Conservation (phyloP, 169 alveolate genomes). For the Eimeria sp. region DNA sequence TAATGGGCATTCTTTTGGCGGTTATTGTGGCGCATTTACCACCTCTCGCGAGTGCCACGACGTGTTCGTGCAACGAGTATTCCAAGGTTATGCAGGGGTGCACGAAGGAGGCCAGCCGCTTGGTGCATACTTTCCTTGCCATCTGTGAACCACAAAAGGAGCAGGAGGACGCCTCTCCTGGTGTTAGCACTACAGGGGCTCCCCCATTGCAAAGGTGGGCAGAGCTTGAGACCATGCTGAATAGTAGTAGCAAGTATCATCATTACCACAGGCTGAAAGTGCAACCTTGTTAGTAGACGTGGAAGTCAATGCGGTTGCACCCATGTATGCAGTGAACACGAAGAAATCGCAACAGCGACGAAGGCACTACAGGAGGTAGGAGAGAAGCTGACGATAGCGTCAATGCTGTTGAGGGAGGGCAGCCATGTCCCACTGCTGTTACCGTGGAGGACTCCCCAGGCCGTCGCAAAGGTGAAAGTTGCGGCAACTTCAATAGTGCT, state of each 20-base stretch:
- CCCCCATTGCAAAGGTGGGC: neutral
- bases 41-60: conserved; percentile 56
- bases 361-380: conserved; percentile 6
- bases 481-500: conserved; percentile 22
- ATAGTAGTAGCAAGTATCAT: neutral
- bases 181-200: neutral
- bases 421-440: conserved; percentile 34
- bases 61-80: conserved; percentile 20
- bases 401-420: conserved; percentile 17
- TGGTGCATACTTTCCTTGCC: conserved; percentile 15
- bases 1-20: conserved; percentile 74
- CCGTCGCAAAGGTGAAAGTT: conserved; percentile 12
- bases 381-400: conserved; percentile 10
- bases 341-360: conserved; percentile 10
- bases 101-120: conserved; percentile 38
- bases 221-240: neutral
- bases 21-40: conserved; percentile 70
- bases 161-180: neutral
- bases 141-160: conserved; percentile 18
- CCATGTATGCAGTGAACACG: conserved; percentile 5
- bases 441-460: conserved; percentile 3
- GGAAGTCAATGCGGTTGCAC: neutral
- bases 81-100: conserved; percentile 34
- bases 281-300: neutral
- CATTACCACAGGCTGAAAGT: neutral